phyloP scores from a whole-genome alignment of 2,329 filamentous ascomycete genomes.

The Talaromyces sp. region DNA sequence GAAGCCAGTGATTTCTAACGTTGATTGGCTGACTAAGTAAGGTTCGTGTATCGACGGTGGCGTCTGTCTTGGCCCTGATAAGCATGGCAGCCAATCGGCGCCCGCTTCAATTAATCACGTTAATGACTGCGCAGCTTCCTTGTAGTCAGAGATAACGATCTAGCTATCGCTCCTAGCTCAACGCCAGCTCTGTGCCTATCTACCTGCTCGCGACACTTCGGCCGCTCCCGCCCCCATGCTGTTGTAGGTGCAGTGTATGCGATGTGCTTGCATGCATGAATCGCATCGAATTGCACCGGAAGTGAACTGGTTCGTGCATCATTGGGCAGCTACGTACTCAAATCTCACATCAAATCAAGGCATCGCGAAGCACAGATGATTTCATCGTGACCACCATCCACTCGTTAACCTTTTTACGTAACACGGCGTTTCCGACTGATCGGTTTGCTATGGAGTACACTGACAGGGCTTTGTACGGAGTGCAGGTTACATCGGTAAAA shows the following conservation, averaged over 20 bases:
- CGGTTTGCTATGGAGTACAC: not conserved
- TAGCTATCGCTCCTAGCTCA: not conserved
- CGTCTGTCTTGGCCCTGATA: not conserved
- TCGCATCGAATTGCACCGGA: not conserved
- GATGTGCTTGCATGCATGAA: not conserved
- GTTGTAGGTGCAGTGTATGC: not conserved
- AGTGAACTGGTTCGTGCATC: not conserved
- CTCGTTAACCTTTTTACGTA: conserved; percentile 11
- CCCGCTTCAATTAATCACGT: not conserved
- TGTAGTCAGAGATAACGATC: not conserved
- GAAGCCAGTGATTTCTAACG: not conserved
- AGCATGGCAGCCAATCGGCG: not conserved
- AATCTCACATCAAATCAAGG: not conserved
- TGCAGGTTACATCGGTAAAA: not conserved
- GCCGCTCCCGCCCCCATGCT: conserved; percentile 13
- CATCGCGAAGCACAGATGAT: not conserved
- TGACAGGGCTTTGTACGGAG: not conserved
- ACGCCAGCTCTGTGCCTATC: not conserved
- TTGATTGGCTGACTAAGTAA: not conserved
- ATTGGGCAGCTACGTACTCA: not conserved
- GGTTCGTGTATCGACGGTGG: not conserved
- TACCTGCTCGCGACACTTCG: not conserved
- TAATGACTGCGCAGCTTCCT: not conserved
- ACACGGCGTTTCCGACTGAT: conserved; percentile 1
- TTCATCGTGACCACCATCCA: not conserved